A percentile compares a stretch with the other conserved stretches of the same genome.
phyloP scores from a whole-genome alignment of 306 rosid genomes.

The Chamaecrista fasciculata region DNA sequence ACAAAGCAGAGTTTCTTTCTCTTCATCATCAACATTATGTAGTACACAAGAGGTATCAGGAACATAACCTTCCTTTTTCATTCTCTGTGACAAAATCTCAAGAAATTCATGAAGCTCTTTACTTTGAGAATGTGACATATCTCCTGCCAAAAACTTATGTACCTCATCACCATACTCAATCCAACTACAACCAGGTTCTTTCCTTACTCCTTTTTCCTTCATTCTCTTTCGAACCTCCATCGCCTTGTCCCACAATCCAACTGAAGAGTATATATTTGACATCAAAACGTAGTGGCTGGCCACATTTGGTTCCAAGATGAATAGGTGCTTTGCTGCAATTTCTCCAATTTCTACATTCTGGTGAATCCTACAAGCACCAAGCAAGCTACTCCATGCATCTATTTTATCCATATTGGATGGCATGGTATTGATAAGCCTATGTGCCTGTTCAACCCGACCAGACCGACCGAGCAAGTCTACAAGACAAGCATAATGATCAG shows the following conservation, averaged over 20 bases:
- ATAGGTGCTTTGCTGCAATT: constrained; percentile 62
- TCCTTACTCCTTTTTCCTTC: constrained; percentile 77
- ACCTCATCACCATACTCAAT: constrained; percentile 79
- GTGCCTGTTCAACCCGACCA: constrained; percentile 67
- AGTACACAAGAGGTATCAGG: constrained; percentile 91
- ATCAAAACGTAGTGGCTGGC: constrained; percentile 85
- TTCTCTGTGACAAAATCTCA: constrained; percentile 54
- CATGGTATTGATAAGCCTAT: constrained; percentile 57
- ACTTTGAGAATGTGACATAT: constrained; percentile 71
- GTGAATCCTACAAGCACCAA: constrained; percentile 71
- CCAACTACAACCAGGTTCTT: constrained; percentile 96
- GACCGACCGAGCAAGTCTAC: constrained; percentile 93
- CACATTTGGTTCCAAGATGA: constrained; percentile 70
- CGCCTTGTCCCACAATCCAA: constrained; percentile 76
- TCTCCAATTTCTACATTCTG: constrained; percentile 67
- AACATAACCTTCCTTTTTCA: constrained; percentile 80
- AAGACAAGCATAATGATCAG: constrained; percentile 83
- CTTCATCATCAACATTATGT: constrained; percentile 77
- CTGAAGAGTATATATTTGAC: constrained; percentile 78
- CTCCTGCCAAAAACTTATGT: constrained; percentile 82
- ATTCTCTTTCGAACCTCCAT: constrained; percentile 69
- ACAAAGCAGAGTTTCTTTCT: constrained; percentile 78
- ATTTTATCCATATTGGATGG: constrained; percentile 50
- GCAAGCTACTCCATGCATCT: constrained; percentile 93
- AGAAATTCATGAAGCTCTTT: constrained; percentile 62